Evolutionary conservation across 1,139 yeast genomes (phyloP).

Genomic region (Pneumocystis murina): DNA sequence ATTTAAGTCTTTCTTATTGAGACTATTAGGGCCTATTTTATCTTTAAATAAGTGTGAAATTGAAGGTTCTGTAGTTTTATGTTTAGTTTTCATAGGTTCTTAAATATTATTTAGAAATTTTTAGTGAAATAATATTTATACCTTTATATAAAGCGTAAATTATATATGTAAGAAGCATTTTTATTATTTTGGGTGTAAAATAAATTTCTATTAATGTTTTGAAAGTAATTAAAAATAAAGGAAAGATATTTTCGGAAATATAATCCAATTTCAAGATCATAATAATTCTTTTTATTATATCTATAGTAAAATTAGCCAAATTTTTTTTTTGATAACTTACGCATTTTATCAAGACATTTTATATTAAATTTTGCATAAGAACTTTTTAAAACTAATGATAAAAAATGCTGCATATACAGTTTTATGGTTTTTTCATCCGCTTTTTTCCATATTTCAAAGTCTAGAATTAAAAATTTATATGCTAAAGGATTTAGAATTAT

Average conservation of each 20-base stretch:
- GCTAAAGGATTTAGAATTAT: constrained; percentile 33
- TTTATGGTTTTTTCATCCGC: constrained; percentile 32
- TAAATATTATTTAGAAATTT: not conserved
- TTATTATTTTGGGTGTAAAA: constrained; percentile 28
- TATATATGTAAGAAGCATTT: constrained; percentile 30
- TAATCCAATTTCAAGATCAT: constrained; percentile 35
- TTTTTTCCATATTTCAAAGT: constrained; percentile 38
- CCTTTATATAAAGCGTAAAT: constrained; percentile 9
- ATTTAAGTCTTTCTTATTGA: not conserved
- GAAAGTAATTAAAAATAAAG: constrained; percentile 27
- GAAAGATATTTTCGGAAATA: constrained; percentile 26
- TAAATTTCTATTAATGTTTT: constrained; percentile 27
- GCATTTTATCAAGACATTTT: constrained; percentile 38
- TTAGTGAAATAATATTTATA: not conserved
- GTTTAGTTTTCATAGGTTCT: not conserved
- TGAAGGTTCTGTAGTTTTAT: not conserved
- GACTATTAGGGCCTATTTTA: not conserved
- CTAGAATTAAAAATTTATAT: constrained; percentile 32
- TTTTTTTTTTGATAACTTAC: not conserved
- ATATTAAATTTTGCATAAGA: constrained; percentile 36
- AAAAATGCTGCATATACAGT: constrained; percentile 41
- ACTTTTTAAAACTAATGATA: constrained; percentile 33
- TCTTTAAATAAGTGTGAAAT: not conserved
- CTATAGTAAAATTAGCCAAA: not conserved
- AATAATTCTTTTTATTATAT: constrained; percentile 37